A percentile compares a stretch with the other conserved stretches of the same genome.
Evolutionary conservation across 768 basidiomycete species (phyloP).

Genomic region (Trametes elegans): DNA sequence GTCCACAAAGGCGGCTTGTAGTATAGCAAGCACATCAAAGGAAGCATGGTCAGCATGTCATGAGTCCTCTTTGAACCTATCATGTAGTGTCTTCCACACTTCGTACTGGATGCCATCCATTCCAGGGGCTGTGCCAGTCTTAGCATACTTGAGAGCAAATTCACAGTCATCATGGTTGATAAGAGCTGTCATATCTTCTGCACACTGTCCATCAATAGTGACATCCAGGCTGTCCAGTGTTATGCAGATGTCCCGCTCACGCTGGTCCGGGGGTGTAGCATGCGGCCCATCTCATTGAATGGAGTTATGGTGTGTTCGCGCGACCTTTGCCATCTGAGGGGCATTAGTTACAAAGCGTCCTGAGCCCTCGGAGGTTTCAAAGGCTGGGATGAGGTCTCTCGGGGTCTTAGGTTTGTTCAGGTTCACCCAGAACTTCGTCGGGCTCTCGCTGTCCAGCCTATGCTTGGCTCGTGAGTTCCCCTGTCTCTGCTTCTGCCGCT

Average conservation of each 20-base stretch:
- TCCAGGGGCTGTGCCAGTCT: neutral
- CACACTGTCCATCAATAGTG: neutral
- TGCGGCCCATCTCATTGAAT: neutral
- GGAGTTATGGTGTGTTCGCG: neutral
- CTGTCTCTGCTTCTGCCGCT: neutral
- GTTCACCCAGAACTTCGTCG: neutral
- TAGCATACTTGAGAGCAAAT: neutral
- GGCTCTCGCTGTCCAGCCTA: neutral
- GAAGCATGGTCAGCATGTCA: neutral
- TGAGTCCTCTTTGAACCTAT: neutral
- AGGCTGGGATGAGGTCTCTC: neutral
- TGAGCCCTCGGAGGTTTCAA: neutral
- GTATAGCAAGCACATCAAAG: neutral
- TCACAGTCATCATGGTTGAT: neutral
- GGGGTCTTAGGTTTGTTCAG: neutral
- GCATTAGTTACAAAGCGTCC: neutral
- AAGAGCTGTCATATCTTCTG: neutral
- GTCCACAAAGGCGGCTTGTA: neutral
- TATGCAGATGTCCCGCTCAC: neutral
- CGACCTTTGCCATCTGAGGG: neutral
- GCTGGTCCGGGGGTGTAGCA: neutral
- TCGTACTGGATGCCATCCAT: neutral
- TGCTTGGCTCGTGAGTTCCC: neutral
- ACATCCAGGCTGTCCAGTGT: neutral
- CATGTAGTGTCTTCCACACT: neutral